Conservation (phyloP, 2,329 filamentous ascomycete species). For the Cytospora paraplurivora region DNA sequence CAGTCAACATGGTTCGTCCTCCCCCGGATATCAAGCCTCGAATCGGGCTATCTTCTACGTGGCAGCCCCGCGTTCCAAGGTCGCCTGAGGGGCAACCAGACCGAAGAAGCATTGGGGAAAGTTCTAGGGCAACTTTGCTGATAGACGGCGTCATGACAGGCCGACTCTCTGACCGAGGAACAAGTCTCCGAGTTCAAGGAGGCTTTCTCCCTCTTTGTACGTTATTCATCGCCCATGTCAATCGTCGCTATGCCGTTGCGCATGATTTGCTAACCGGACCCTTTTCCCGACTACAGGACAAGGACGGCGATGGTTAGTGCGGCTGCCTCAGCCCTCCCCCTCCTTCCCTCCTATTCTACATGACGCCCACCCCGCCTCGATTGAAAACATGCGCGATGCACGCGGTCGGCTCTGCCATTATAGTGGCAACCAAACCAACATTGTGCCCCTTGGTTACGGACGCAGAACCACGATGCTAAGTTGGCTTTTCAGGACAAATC, state of each 20-base stretch:
- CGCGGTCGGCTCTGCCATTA: not conserved
- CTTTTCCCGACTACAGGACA: constrained; percentile 63
- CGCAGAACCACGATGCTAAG: constrained; percentile 33
- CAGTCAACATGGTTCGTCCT: constrained; percentile 27
- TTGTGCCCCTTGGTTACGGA: not conserved
- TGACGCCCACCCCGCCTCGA: constrained; percentile 16
- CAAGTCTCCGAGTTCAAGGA: constrained; percentile 99
- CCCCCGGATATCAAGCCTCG: not conserved
- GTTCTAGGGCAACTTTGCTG: constrained; percentile 26
- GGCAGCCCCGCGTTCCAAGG: constrained; percentile 21
- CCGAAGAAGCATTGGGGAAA: constrained; percentile 10
- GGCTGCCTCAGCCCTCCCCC: constrained; percentile 1
- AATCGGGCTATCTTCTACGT: constrained; percentile 13
- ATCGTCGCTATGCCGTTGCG: not conserved
- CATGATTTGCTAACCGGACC: constrained; percentile 28
- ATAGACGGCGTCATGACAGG: constrained; percentile 54
- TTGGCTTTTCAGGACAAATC: constrained; percentile 69
- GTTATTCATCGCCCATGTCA: constrained; percentile 40
- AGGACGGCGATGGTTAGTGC: constrained; percentile 85
- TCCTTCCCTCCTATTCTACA: constrained; percentile 8
- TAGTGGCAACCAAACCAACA: not conserved
- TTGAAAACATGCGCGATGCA: constrained; percentile 13
- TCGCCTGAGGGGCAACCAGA: constrained; percentile 25
- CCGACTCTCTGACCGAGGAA: constrained; percentile 98
- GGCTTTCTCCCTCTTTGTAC: constrained; percentile 99